Base-by-base conservation (phyloP, 306 rosid species). In the Hylodesmum podocarpum region DNA sequence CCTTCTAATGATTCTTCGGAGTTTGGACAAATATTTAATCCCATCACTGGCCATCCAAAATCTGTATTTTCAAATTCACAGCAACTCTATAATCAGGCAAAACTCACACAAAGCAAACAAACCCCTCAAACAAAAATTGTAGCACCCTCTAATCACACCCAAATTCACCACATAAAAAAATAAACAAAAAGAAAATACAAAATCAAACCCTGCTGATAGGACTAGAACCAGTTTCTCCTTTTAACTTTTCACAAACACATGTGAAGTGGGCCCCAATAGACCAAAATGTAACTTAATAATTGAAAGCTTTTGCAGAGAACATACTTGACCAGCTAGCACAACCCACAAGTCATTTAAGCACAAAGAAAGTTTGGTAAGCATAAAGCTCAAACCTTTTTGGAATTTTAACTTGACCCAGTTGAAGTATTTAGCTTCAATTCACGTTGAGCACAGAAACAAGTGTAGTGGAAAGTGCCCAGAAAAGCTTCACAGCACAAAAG, bases 21-120 rank as follows among this genome's bases (percentile, higher is more conserved):
- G n/a, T n/a, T 49, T 5, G 43, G 29, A 47, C 4, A 78, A 70
- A 50, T 78, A 81, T 66, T 69, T 85, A 75, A 72, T 84, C 70
- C 86, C 91, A 71, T 83, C 62, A 53, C 86, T 67, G 21, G 79
- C 80, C 90, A 84, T 82, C 70, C 53, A 75, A 33, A 88, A 71
- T 39, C 72, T 71, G 58, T 19, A 59, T 29, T 63, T 70, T 22
- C 65, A 53, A 21, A 61, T 51, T 51, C 81, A 44, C 70, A 34
- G 9, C 29, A 69, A 78, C 27, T 57, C 68, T 80, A 40, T n/a
- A 77, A 66, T 62, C 34, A 66, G 21, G 6, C 10, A 34, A 59
- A 25, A 7, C 36, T 40, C 25, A 11, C 12, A 75, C 61, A n/a
- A 41, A 69, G 18, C 6, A 46, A 68, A 27, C 63, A 62, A 76